These are phyloP conservation scores for Zygoascus meyerae DNA, from an alignment of 1,139 yeast genomes.

Conservation along the genomic window DNA sequence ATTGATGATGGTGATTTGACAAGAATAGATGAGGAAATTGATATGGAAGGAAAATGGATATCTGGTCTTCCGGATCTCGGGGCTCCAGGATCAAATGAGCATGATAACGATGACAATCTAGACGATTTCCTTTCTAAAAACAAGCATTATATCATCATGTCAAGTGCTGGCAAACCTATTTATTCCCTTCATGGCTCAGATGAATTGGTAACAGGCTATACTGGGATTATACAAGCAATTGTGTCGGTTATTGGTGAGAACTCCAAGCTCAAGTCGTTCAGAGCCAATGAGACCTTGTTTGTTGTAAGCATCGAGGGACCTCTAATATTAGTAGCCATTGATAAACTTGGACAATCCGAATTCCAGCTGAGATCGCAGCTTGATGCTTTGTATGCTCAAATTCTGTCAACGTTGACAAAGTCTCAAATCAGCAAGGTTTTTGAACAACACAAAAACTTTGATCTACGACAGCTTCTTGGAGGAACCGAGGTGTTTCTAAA, in stretches of 20 bases:
- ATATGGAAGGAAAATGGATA: background rate
- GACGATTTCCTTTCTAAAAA: conserved; percentile 39
- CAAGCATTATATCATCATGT: conserved; percentile 77
- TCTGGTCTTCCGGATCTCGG: background rate
- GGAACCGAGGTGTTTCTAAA: conserved; percentile 59
- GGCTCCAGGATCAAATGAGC: background rate
- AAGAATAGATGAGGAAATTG: background rate
- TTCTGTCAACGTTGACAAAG: conserved; percentile 74
- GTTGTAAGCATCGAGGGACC: conserved; percentile 64
- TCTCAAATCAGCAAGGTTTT: conserved; percentile 68
- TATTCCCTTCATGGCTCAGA: conserved; percentile 77
- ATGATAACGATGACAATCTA: conserved; percentile 6
- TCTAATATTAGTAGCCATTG: conserved; percentile 66
- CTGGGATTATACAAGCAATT: conserved; percentile 59
- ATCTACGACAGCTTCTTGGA: conserved; percentile 68
- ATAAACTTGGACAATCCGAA: conserved; percentile 50
- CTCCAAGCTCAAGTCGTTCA: conserved; percentile 23
- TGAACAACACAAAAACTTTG: conserved; percentile 70
- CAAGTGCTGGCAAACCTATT: conserved; percentile 90
- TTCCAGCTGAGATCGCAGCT: conserved; percentile 60
- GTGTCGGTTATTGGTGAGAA: conserved; percentile 44
- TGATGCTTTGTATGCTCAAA: conserved; percentile 66
- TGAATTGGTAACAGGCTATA: conserved; percentile 61
- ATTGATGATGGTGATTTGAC: background rate
- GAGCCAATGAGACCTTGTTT: conserved; percentile 42